phyloP scores from a whole-genome alignment of 2,329 filamentous ascomycete genomes.

The Exophiala sp. region DNA sequence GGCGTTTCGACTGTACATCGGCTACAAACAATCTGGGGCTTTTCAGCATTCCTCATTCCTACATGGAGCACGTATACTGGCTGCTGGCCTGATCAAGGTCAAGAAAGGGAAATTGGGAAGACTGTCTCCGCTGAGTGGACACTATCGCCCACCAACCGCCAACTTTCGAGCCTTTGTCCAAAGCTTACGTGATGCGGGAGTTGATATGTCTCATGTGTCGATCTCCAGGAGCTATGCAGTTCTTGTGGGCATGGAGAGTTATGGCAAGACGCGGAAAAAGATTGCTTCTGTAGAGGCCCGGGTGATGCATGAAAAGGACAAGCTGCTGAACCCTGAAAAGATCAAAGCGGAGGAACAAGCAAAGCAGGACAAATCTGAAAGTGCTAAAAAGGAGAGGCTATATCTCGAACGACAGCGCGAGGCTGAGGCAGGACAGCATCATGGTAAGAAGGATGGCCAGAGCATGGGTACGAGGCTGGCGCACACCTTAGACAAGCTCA shows the following conservation, averaged over 20 bases:
- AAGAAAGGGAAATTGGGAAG: slow-evolving; percentile 73
- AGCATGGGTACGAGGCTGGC: slow-evolving; percentile 10
- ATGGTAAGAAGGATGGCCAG: slow-evolving; percentile 7
- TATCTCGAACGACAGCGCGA: slow-evolving; percentile 33
- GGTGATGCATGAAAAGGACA: slow-evolving; percentile 54
- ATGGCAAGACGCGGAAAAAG: slow-evolving; percentile 65
- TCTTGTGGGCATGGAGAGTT: slow-evolving; percentile 76
- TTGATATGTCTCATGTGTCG: slow-evolving; percentile 73
- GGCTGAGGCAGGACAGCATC: slow-evolving; percentile 8
- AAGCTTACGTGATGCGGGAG: slow-evolving; percentile 66
- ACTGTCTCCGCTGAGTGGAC: slow-evolving; percentile 56
- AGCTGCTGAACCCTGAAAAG: slow-evolving; percentile 60
- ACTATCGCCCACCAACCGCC: slow-evolving; percentile 57
- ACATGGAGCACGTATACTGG: slow-evolving; percentile 74
- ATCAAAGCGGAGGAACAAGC: slow-evolving; percentile 45
- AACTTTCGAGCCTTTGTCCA: slow-evolving; percentile 82
- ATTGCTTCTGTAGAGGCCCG: slow-evolving; percentile 56
- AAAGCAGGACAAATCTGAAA: slow-evolving; percentile 56
- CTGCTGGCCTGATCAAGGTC: slow-evolving; percentile 81
- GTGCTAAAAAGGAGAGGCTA: slow-evolving; percentile 60
- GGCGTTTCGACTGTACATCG: slow-evolving; percentile 73
- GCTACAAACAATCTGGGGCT: slow-evolving; percentile 81
- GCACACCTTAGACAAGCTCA: slow-evolving; percentile 9
- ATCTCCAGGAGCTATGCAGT: slow-evolving; percentile 81
- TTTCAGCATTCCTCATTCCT: slow-evolving; percentile 92